These are phyloP conservation scores for Alternaria ventricosa DNA, from an alignment of 2,329 filamentous ascomycete species.

Conservation along the genomic window DNA sequence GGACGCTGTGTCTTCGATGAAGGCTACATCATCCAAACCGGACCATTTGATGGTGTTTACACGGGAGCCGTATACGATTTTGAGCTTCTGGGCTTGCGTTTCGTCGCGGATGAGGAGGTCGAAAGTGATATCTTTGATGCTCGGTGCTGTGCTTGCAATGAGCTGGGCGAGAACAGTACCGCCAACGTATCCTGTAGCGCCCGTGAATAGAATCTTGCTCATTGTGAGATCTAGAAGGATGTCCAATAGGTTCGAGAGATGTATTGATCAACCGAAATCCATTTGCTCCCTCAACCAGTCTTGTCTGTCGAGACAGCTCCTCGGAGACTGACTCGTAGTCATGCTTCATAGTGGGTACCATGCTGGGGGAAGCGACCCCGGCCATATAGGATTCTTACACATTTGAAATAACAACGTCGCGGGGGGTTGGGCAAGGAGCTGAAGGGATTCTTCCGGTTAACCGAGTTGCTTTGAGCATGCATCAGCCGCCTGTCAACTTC, in stretches of 20 bases:
- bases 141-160: slow-evolving; percentile 5
- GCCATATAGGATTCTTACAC: background rate
- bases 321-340: background rate
- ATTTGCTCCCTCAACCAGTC: background rate
- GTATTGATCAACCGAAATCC: background rate
- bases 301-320: background rate
- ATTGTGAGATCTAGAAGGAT: background rate
- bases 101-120: slow-evolving; percentile 19
- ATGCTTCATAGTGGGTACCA: background rate
- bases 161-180: slow-evolving; percentile 22
- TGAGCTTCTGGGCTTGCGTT: slow-evolving; percentile 10
- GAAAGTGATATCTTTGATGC: slow-evolving; percentile 14
- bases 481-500: background rate
- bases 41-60: slow-evolving; percentile 16
- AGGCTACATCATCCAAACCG: slow-evolving; percentile 14
- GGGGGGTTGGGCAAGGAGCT: background rate
- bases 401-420: background rate
- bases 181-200: slow-evolving; percentile 24
- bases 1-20: slow-evolving; percentile 17
- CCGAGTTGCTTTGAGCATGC: background rate
- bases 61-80: slow-evolving; percentile 11
- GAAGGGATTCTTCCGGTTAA: background rate
- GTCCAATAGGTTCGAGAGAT: background rate
- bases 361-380: background rate
- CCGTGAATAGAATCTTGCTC: slow-evolving; percentile 22